Base-by-base conservation (phyloP, 495 filamentous ascomycete genomes). In the Acidomyces sp. region DNA sequence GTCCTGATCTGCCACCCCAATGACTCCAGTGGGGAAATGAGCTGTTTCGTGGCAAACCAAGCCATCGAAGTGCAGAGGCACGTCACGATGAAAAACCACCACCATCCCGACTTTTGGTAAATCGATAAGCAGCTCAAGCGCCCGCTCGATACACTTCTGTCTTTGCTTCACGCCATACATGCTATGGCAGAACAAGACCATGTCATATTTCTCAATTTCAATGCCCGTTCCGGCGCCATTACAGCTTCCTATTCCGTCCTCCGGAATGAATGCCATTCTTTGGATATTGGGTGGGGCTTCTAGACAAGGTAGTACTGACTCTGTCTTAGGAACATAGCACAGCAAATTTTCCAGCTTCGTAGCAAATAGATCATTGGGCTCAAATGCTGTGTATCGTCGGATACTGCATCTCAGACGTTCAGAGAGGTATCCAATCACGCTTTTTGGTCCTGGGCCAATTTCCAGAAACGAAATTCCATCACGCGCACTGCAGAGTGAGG, bases 171-270 rank as follows among this genome's bases (percentile, higher is more conserved):
- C 68, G 55, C 70, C 69, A 48, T 80, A 74, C 67, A 77, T 70
- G 59, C 73, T 74, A 58, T 77, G 74, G 54, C 71, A 77, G 56
- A 78, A 74, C 37, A 78, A 53, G 41, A 80, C 56, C 47, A 75
- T 41, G 53, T 80, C 65, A 55, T 62, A 77, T 49, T 62, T 68
- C 43, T 65, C 53, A 41, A 57, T 55, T 20, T 40, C 38, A 44
- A 55, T 44, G 18, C 39, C 55, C 40, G 46, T 55, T 32, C 41
- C 35, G 74, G 69, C 57, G n/a, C n/a, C n/a, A n/a, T n/a, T n/a
- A n/a, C n/a, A n/a, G n/a, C n/a, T n/a, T n/a, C n/a, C n/a, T n/a
- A n/a, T n/a, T n/a, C n/a, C n/a, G n/a, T n/a, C n/a, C n/a, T n/a
- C n/a, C n/a, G n/a, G n/a, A n/a, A n/a, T n/a, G n/a, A n/a, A n/a